Evolutionary conservation across 345 rosid genomes (phyloP).

Genomic region (Carallia brachiata): DNA sequence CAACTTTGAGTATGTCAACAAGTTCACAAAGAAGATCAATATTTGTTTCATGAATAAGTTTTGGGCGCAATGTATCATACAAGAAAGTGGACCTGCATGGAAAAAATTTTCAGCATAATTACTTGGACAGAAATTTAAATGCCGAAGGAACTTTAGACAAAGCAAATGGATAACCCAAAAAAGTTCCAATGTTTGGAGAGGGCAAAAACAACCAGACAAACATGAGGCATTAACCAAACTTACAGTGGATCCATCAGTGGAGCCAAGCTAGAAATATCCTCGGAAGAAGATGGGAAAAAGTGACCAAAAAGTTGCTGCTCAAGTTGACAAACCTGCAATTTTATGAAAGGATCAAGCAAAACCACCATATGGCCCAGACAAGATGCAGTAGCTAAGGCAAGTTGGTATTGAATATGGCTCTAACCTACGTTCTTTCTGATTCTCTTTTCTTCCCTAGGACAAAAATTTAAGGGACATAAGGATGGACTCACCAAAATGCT

Average conservation of each 20-base stretch:
- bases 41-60: conserved; percentile 81
- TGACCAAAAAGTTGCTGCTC: conserved; percentile 95
- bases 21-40: conserved; percentile 94
- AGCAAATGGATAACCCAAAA: neutral
- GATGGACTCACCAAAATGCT: too few relatives aligned
- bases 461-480: too few relatives aligned
- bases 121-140: neutral
- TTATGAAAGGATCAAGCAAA: conserved; percentile 7
- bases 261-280: conserved; percentile 85
- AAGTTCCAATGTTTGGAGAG: neutral
- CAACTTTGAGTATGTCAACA: conserved; percentile 89
- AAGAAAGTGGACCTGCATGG: conserved; percentile 74
- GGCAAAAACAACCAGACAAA: neutral
- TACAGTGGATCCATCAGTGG: conserved; percentile 91
- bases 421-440: too few relatives aligned
- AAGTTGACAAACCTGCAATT: conserved; percentile 86
- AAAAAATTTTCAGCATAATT: neutral
- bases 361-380: too few relatives aligned
- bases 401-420: too few relatives aligned
- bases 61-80: conserved; percentile 92
- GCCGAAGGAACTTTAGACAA: neutral
- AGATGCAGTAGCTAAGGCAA: too few relatives aligned
- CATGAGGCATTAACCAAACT: conserved; percentile 29
- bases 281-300: conserved; percentile 89
- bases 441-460: too few relatives aligned